A percentile compares a stretch with the other conserved stretches of the same genome.
phyloP scores from a whole-genome alignment of 768 basidiomycete species.

The Rhizopogon vinicolor region DNA sequence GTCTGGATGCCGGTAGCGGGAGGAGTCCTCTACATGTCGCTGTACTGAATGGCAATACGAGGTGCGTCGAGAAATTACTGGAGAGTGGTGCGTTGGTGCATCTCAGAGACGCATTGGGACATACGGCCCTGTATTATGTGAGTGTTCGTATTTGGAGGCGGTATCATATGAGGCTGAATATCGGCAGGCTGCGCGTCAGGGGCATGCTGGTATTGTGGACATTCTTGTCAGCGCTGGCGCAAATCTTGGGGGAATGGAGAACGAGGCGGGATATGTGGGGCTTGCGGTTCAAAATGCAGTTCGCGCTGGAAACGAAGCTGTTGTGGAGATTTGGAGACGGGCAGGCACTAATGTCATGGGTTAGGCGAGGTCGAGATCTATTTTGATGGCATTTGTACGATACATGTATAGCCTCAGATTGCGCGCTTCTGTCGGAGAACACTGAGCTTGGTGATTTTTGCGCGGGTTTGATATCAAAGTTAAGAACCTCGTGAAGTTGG shows the following conservation, averaged over 20 bases:
- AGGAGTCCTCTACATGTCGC: conserved; percentile 79
- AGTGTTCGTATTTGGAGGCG: conserved; percentile 15
- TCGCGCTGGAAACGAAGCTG: conserved; percentile 36
- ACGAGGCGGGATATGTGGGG: conserved; percentile 51
- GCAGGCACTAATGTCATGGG: conserved; percentile 32
- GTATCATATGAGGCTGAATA: background rate
- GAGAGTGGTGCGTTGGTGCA: conserved; percentile 79
- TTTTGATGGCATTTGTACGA: too few species aligned
- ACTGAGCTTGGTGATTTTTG: too few species aligned
- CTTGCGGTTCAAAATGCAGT: conserved; percentile 38
- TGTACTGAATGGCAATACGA: conserved; percentile 57
- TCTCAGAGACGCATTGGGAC: conserved; percentile 72
- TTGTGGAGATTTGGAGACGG: conserved; percentile 52
- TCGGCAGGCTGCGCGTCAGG: conserved; percentile 68
- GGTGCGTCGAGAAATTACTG: conserved; percentile 45
- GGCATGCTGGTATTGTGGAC: conserved; percentile 57
- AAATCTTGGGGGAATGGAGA: conserved; percentile 62
- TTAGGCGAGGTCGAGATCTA: background rate
- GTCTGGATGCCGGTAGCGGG: conserved; percentile 63
- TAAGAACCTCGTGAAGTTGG: too few species aligned
- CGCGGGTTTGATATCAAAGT: too few species aligned
- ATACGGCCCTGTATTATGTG: conserved; percentile 83
- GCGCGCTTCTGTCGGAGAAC: too few species aligned
- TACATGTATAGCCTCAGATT: too few species aligned
- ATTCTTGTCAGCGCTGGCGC: conserved; percentile 70